These are phyloP conservation scores for Suillus decipiens DNA, from an alignment of 768 basidiomycete genomes.

Conservation along the genomic window DNA sequence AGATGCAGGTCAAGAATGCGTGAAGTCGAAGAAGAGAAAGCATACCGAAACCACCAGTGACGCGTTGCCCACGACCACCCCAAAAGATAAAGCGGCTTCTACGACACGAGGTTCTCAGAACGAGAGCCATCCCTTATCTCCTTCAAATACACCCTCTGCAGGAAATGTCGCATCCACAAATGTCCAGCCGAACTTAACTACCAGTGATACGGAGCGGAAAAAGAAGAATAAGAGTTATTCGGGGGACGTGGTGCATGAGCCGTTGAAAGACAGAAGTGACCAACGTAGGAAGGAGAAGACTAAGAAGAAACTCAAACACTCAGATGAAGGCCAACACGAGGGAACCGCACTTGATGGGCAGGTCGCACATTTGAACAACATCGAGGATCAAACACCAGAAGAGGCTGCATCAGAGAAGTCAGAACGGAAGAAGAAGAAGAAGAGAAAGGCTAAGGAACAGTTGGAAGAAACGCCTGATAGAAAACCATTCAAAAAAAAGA, in stretches of 20 bases:
- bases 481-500: conserved; percentile 18
- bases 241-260: conserved; percentile 9
- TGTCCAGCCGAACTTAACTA: background rate
- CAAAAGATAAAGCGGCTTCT: background rate
- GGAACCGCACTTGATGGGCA: conserved; percentile 3
- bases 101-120: background rate
- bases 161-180: background rate
- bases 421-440: conserved; percentile 4
- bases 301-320: conserved; percentile 12
- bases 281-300: conserved; percentile 11
- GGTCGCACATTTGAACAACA: background rate
- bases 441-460: conserved; percentile 7
- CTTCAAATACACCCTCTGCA: background rate
- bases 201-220: conserved; percentile 1
- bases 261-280: background rate
- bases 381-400: background rate
- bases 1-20: background rate
- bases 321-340: conserved; percentile 8
- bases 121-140: background rate
- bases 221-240: conserved; percentile 19
- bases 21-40: background rate
- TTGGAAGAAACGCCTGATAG: background rate
- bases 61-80: background rate
- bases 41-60: background rate
- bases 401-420: background rate